These are phyloP conservation scores for Xerophyta viscosa DNA, from an alignment of 106 monocot species.

Conservation along the genomic window DNA sequence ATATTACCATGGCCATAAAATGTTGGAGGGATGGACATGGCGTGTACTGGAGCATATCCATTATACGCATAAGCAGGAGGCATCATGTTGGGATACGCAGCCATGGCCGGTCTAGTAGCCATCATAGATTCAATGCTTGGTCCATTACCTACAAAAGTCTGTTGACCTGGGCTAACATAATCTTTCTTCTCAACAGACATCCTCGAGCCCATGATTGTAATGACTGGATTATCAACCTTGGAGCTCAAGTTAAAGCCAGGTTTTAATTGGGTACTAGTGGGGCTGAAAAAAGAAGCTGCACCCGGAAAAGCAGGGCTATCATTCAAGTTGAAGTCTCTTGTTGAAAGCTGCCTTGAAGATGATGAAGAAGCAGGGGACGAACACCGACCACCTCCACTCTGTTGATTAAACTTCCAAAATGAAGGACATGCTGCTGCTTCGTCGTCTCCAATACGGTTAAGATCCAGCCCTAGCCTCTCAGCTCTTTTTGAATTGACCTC, in stretches of 20 bases:
- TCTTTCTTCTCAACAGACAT: conserved; percentile 41
- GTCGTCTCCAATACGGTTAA: conserved; percentile 56
- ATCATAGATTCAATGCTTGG: conserved; percentile 6
- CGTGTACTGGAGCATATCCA: conserved; percentile 15
- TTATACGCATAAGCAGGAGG: conserved; percentile 26
- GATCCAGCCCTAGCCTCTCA: conserved; percentile 60
- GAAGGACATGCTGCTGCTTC: conserved; percentile 17
- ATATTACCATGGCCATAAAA: conserved; percentile 33
- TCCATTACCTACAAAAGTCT: conserved; percentile 13
- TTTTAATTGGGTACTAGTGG: conserved; percentile 4
- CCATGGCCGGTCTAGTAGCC: conserved; percentile 12
- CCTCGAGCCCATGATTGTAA: conserved; percentile 57
- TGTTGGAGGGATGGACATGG: conserved; percentile 33
- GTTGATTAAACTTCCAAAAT: conserved; percentile 20
- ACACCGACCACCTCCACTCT: conserved; percentile 20
- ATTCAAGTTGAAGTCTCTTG: conserved; percentile 70
- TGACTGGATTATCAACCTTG: conserved; percentile 20
- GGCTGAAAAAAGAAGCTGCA: conserved; percentile 13
- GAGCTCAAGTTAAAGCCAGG: conserved; percentile 8
- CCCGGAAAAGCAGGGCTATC: conserved; percentile 37
- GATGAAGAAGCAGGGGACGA: conserved; percentile 53
- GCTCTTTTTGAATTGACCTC: conserved; percentile 58
- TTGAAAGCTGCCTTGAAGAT: conserved; percentile 24
- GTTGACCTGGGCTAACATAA: conserved; percentile 7
- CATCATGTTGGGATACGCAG: conserved; percentile 35